Evolutionary conservation across 805 yeast species (phyloP).

Genomic region (Candida nemodendra): DNA sequence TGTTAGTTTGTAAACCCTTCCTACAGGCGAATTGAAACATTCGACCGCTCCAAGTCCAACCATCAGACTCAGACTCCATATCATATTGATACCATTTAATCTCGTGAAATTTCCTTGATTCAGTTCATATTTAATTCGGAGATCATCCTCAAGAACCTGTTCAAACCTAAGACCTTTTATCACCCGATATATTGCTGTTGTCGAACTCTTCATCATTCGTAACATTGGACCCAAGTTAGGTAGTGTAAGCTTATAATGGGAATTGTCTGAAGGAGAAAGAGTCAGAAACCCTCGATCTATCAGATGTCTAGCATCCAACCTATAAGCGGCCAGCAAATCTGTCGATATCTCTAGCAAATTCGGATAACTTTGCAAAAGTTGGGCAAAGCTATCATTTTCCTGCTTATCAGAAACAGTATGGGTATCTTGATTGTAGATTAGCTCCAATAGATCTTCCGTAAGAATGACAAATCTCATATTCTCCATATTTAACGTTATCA

Average conservation of each 20-base stretch:
- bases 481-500: conserved; percentile 17
- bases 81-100: conserved; percentile 48
- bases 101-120: conserved; percentile 45
- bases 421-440: conserved; percentile 8
- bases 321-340: conserved; percentile 16
- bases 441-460: conserved; percentile 19
- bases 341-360: conserved; percentile 25
- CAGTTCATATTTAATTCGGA: conserved; percentile 46
- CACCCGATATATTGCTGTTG: conserved; percentile 42
- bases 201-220: conserved; percentile 42
- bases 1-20: conserved; percentile 50
- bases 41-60: conserved; percentile 53
- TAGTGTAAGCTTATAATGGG: conserved; percentile 40
- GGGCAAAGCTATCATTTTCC: conserved; percentile 15
- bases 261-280: conserved; percentile 35
- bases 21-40: conserved; percentile 52
- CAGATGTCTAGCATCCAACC: conserved; percentile 32
- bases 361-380: conserved; percentile 21
- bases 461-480: conserved; percentile 26
- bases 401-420: not conserved
- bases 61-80: conserved; percentile 51
- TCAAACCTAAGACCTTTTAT: conserved; percentile 38
- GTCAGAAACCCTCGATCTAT: conserved; percentile 45
- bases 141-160: conserved; percentile 42
- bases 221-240: conserved; percentile 53